Evolutionary conservation across 2,329 filamentous ascomycete species (phyloP).

Genomic region (Podosphaera xanthii): DNA sequence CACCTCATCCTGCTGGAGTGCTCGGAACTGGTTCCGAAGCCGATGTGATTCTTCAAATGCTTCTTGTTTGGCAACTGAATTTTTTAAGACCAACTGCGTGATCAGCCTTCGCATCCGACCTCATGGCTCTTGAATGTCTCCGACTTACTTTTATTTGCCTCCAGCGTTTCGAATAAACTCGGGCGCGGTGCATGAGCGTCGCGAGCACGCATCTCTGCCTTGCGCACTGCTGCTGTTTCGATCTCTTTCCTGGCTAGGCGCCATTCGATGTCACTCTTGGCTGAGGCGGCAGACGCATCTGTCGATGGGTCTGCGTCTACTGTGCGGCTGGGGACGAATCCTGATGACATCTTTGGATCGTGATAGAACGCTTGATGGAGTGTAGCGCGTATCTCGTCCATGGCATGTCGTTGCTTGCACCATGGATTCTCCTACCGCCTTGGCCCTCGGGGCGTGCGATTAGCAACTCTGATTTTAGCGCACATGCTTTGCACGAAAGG

Average conservation of each 20-base stretch:
- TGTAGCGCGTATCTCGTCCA: too few relatives aligned
- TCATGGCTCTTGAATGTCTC: too few relatives aligned
- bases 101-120: background rate
- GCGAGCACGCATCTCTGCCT: background rate
- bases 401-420: too few relatives aligned
- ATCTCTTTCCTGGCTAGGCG: background rate
- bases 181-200: slow-evolving; percentile 18
- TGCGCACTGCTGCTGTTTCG: background rate
- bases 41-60: slow-evolving; percentile 54
- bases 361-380: too few relatives aligned
- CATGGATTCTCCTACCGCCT: too few relatives aligned
- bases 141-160: slow-evolving; percentile 53
- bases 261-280: background rate
- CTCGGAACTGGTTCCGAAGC: slow-evolving; percentile 54
- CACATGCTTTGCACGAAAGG: too few relatives aligned
- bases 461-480: too few relatives aligned
- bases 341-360: too few relatives aligned
- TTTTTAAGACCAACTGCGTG: background rate
- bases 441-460: too few relatives aligned
- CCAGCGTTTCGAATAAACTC: slow-evolving; percentile 49
- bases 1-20: slow-evolving; percentile 57
- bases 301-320: too few relatives aligned
- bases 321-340: too few relatives aligned
- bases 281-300: too few relatives aligned
- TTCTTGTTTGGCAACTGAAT: slow-evolving; percentile 52